These are phyloP conservation scores for Didymella glomerata DNA, from an alignment of 2,329 filamentous ascomycete genomes.

Conservation along the genomic window DNA sequence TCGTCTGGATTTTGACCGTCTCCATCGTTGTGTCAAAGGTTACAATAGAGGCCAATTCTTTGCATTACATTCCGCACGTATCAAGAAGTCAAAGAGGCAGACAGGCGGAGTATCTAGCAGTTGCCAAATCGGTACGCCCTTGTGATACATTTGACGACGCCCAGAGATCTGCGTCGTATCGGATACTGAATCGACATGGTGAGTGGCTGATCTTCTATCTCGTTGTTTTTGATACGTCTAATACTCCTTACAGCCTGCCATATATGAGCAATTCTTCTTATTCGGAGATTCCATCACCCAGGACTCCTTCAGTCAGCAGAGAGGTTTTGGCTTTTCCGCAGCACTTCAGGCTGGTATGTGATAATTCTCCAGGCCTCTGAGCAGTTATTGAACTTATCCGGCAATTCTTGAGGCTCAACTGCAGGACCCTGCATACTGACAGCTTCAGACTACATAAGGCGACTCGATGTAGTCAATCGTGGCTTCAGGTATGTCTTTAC, in stretches of 20 bases:
- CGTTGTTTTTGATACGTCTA: neutral
- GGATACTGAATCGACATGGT: constrained; percentile 20
- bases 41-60: neutral
- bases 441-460: constrained; percentile 74
- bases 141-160: constrained; percentile 26
- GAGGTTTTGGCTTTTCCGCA: constrained; percentile 78
- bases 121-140: constrained; percentile 14
- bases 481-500: constrained; percentile 68
- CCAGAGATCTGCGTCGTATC: constrained; percentile 9
- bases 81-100: neutral
- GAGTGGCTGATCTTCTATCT: constrained; percentile 8
- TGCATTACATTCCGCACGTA: neutral
- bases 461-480: constrained; percentile 86
- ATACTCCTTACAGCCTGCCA: constrained; percentile 32
- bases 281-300: constrained; percentile 93
- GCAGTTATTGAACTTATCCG: neutral
- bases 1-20: constrained; percentile 12
- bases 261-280: constrained; percentile 67
- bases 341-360: constrained; percentile 72
- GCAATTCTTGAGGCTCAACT: constrained; percentile 5
- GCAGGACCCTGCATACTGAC: constrained; percentile 18
- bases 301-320: constrained; percentile 65
- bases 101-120: constrained; percentile 5
- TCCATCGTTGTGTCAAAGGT: neutral
- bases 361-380: neutral